Percentiles rank a stretch among this genome's conserved stretches.
These are phyloP conservation scores for Lyophyllum shimeji DNA, from an alignment of 768 basidiomycete species.

Conservation along the genomic window DNA sequence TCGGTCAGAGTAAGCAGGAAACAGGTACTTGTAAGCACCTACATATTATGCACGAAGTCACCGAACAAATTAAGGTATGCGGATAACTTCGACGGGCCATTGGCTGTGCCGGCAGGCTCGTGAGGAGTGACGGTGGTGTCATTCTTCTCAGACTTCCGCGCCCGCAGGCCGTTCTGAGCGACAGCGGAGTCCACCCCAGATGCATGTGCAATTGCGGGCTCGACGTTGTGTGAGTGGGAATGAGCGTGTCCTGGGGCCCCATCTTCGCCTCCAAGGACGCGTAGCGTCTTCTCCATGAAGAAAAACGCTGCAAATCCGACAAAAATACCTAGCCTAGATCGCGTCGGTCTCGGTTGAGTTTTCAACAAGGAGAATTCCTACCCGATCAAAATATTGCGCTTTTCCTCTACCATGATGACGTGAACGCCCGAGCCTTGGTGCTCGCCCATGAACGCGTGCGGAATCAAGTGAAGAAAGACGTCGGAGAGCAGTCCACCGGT, in stretches of 20 bases:
- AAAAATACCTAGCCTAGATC: conserved; percentile 72
- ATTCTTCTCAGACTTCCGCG: conserved; percentile 39
- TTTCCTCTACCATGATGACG: conserved; percentile 85
- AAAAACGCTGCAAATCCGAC: conserved; percentile 88
- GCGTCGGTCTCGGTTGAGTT: neutral
- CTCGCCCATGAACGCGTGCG: conserved; percentile 91
- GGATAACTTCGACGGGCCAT: conserved; percentile 77
- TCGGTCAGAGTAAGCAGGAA: conserved; percentile 10
- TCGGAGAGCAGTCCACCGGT: conserved; percentile 92
- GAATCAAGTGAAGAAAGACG: conserved; percentile 89
- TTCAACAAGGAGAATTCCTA: conserved; percentile 30
- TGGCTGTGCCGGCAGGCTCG: conserved; percentile 28
- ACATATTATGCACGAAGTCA: conserved; percentile 95
- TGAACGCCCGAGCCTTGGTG: conserved; percentile 70
- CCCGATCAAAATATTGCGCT: conserved; percentile 90
- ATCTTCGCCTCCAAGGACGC: conserved; percentile 68
- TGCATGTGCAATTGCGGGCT: conserved; percentile 34
- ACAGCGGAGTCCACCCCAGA: conserved; percentile 47
- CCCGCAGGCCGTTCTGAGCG: conserved; percentile 48
- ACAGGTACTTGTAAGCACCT: conserved; percentile 24
- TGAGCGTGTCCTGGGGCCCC: conserved; percentile 59
- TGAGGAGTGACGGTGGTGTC: conserved; percentile 16
- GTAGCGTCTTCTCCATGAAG: conserved; percentile 89
- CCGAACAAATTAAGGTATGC: conserved; percentile 93
- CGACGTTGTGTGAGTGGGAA: conserved; percentile 54